Base-by-base conservation (phyloP, 257 asterid genomes). In the Mitragyna speciosa region DNA sequence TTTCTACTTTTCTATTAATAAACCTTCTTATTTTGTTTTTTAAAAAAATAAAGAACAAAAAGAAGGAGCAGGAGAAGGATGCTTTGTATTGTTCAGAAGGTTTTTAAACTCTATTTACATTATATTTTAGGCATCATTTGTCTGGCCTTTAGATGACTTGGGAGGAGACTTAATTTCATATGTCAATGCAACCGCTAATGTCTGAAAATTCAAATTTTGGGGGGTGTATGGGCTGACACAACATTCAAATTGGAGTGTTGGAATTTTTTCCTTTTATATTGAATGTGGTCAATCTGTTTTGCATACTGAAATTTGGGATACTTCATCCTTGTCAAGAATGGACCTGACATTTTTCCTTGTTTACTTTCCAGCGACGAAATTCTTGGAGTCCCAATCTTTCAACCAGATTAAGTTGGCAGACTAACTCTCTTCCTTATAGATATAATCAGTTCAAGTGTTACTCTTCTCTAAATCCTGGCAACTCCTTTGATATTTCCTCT, bases 361-460 rank as follows among this genome's bases (percentile, higher is more conserved):
- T 76, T 30, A 67, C 78, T 86, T 81, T 85, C 76, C 98, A 90
- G 97, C 81, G 80, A 83, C 88, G 82, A 75, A 87, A 75, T 86
- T 83, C 91, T 20, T 85, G 97, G 97, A 87, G 87, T 78, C 72
- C 90, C 51, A 87, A 82, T 80, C 85, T 89, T 76, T 83, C 85
- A 30, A 86, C 86, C 88, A 82, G 87, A 82, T 84, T 86, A 72
- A 84, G 63, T 72, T 66, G 88, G 85, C 85, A 83, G 78, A 75
- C 80, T 77, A 73, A 85, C 87, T 47, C 87, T 48, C 52, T 77
- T 71, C 89, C 94, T 51, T 80, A 82, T 85, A 86, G 72, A 87
- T 79, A 82, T 71, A 82, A 77, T 80, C 84, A 73, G 87, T 81
- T 89, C 71, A 88, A 91, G 85, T 96, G 98, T 86, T 83, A 82